Conservation (phyloP, 73 alveolate genomes). For the Effrenium voratum region DNA sequence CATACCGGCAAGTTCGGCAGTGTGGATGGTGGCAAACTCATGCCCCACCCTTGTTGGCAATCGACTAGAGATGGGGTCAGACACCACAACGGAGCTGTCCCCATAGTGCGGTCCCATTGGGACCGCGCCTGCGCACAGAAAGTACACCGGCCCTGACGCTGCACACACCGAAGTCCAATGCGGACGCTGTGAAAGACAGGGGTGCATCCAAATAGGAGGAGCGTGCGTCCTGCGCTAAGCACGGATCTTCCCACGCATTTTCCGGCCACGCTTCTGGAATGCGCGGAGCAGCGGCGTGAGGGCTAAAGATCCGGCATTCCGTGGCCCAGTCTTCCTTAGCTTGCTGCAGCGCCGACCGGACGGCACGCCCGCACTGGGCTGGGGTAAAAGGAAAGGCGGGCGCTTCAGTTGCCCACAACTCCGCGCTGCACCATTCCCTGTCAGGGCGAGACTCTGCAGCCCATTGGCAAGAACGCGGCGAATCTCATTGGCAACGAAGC, state of each 20-base stretch:
- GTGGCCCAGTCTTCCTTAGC: neutral
- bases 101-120: neutral
- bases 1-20: neutral
- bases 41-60: neutral
- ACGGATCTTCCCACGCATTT: neutral
- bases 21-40: neutral
- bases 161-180: neutral
- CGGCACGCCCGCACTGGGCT: neutral
- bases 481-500: neutral
- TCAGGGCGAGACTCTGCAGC: neutral
- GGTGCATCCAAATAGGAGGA: neutral
- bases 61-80: neutral
- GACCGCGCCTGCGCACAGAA: neutral
- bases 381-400: neutral
- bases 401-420: neutral
- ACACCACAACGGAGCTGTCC: neutral
- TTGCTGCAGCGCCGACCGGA: neutral
- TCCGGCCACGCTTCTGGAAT: neutral
- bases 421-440: neutral
- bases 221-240: neutral
- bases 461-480: neutral
- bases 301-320: neutral
- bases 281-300: neutral
- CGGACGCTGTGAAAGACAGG: neutral
- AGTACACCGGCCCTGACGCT: neutral